Evolutionary conservation across 495 filamentous ascomycete species (phyloP).

Genomic region (Clavariopsis aquatica): DNA sequence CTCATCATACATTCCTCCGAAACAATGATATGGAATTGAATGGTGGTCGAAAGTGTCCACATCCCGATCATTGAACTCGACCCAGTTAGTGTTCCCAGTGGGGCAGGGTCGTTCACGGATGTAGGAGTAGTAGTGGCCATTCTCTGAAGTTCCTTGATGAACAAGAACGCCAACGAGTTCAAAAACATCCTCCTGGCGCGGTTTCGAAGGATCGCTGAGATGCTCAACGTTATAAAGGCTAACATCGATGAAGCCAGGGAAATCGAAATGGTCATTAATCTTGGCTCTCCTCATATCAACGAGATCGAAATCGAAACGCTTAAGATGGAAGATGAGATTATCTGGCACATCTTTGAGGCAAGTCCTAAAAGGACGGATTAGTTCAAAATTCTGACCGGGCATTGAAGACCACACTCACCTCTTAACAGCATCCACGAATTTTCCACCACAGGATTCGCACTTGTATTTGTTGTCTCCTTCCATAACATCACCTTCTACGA

Average conservation of each 20-base stretch:
- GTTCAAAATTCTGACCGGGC: background rate
- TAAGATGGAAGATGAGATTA: conserved; percentile 93
- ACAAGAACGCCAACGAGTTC: conserved; percentile 91
- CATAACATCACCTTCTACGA: conserved; percentile 95
- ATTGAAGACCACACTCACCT: conserved; percentile 48
- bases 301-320: conserved; percentile 94
- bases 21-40: conserved; percentile 72
- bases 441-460: conserved; percentile 84
- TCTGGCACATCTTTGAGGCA: conserved; percentile 93
- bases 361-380: conserved; percentile 53
- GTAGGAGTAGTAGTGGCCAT: conserved; percentile 96
- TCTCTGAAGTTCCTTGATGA: conserved; percentile 89
- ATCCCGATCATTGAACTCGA: conserved; percentile 90
- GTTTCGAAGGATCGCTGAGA: conserved; percentile 64
- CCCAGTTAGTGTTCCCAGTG: conserved; percentile 61
- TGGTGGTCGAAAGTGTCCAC: conserved; percentile 73
- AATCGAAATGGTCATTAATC: conserved; percentile 93
- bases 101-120: conserved; percentile 73
- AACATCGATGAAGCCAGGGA: conserved; percentile 86
- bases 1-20: conserved; percentile 68
- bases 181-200: conserved; percentile 68
- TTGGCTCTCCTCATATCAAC: conserved; percentile 81
- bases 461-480: conserved; percentile 99
- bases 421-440: conserved; percentile 88
- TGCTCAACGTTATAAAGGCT: conserved; percentile 83